Evolutionary conservation across 179 eudicot species (phyloP).

Genomic region (Beta macrorhiza): DNA sequence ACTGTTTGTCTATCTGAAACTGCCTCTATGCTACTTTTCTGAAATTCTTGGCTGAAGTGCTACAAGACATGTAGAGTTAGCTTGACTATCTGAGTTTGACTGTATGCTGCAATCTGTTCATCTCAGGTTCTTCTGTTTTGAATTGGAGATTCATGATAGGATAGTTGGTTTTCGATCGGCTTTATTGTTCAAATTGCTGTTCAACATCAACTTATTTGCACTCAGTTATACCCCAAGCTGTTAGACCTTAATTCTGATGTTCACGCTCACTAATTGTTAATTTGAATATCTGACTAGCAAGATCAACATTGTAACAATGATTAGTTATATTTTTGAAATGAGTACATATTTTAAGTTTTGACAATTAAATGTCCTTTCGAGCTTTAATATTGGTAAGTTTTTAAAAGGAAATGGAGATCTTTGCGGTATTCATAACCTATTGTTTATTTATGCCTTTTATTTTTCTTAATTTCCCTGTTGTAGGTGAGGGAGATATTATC

Average conservation of each 20-base stretch:
- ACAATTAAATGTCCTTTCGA: not conserved
- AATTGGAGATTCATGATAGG: too few species aligned
- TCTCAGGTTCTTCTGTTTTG: not conserved
- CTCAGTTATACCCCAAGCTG: not conserved
- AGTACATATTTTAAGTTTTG: not conserved
- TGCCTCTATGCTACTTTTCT: not conserved
- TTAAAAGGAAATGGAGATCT: too few species aligned
- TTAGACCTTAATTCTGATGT: not conserved
- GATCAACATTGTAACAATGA: not conserved
- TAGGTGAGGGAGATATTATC: constrained; percentile 90
- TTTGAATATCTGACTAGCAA: not conserved
- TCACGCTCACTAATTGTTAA: too few species aligned
- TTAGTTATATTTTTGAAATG: not conserved
- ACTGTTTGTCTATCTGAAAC: not conserved
- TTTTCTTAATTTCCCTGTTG: constrained; percentile 10
- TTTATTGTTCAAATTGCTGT: not conserved
- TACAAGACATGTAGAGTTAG: not conserved
- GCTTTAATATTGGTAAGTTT: not conserved
- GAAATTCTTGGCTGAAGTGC: not conserved
- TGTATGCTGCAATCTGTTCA: not conserved
- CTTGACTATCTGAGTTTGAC: not conserved
- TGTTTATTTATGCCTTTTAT: not conserved
- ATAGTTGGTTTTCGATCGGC: not conserved
- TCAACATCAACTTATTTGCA: not conserved
- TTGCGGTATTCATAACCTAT: not conserved